These are phyloP conservation scores for Anethum foeniculum DNA, from an alignment of 140 eudicot species.

Conservation along the genomic window DNA sequence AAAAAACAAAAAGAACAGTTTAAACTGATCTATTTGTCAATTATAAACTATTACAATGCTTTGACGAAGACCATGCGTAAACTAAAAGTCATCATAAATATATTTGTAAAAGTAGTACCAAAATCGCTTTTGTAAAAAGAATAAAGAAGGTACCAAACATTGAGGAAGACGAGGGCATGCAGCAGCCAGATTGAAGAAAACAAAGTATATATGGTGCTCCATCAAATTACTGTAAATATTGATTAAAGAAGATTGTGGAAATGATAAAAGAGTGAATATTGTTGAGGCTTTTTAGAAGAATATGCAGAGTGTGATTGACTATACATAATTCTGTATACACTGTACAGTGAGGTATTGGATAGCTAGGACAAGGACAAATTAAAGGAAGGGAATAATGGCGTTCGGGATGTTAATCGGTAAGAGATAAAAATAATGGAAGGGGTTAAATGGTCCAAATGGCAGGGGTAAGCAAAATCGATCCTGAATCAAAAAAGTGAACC, in stretches of 20 bases:
- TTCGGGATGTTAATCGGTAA: too few species aligned
- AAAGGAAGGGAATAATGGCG: too few species aligned
- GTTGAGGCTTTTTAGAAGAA: background rate
- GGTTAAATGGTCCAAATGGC: too few species aligned
- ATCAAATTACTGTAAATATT: background rate
- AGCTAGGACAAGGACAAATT: too few species aligned
- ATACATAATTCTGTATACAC: background rate
- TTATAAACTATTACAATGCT: background rate
- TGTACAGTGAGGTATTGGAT: background rate
- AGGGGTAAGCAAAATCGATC: too few species aligned
- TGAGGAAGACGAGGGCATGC: background rate
- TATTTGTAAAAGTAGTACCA: background rate
- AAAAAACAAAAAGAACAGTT: too few species aligned
- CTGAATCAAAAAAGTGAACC: too few species aligned
- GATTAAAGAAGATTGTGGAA: background rate
- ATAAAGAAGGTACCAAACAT: background rate
- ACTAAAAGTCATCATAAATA: background rate
- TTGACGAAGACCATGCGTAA: background rate
- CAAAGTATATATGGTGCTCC: background rate
- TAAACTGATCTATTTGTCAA: too few species aligned
- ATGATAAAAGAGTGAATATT: background rate
- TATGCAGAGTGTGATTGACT: background rate
- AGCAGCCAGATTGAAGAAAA: background rate
- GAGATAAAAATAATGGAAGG: too few species aligned
- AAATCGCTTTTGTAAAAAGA: background rate